phyloP scores from a whole-genome alignment of 495 filamentous ascomycete genomes.

The Thozetella sp. region DNA sequence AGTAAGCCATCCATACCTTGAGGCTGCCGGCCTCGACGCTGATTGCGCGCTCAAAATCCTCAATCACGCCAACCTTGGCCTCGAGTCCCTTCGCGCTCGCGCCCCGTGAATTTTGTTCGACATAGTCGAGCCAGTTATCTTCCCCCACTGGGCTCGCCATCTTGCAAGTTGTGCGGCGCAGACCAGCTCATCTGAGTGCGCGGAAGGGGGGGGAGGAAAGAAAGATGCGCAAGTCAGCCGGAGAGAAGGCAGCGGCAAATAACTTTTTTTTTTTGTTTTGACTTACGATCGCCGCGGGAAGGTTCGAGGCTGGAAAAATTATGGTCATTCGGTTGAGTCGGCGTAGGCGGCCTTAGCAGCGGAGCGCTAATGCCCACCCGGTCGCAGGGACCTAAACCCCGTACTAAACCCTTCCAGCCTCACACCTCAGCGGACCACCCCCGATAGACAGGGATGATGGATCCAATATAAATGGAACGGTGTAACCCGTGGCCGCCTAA shows the following conservation, averaged over 20 bases:
- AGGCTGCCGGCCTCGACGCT: conserved; percentile 81
- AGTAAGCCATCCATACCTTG: conserved; percentile 87
- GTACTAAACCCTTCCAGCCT: too few relatives aligned
- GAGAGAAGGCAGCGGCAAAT: background rate
- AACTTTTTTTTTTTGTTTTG: background rate
- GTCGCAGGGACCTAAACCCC: too few relatives aligned
- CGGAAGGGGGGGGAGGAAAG: background rate
- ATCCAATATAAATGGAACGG: too few relatives aligned
- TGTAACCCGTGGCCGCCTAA: too few relatives aligned
- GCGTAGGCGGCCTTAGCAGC: conserved; percentile 1
- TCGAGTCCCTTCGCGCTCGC: conserved; percentile 51
- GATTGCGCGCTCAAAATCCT: conserved; percentile 79
- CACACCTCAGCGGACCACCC: too few relatives aligned
- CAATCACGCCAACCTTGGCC: conserved; percentile 71
- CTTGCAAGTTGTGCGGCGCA: conserved; percentile 18
- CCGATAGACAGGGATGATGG: too few relatives aligned
- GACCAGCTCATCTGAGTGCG: conserved; percentile 24
- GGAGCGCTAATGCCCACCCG: background rate
- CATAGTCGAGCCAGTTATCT: conserved; percentile 54
- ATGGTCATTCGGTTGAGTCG: background rate
- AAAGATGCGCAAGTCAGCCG: background rate
- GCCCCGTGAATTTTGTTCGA: conserved; percentile 47
- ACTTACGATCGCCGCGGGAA: background rate
- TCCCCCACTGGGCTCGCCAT: conserved; percentile 58
- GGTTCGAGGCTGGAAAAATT: background rate